A percentile compares a stretch with the other conserved stretches of the same genome.
phyloP scores from a whole-genome alignment of 225 moss, liverwort and hornwort genomes.

The Bryum argenteum region DNA sequence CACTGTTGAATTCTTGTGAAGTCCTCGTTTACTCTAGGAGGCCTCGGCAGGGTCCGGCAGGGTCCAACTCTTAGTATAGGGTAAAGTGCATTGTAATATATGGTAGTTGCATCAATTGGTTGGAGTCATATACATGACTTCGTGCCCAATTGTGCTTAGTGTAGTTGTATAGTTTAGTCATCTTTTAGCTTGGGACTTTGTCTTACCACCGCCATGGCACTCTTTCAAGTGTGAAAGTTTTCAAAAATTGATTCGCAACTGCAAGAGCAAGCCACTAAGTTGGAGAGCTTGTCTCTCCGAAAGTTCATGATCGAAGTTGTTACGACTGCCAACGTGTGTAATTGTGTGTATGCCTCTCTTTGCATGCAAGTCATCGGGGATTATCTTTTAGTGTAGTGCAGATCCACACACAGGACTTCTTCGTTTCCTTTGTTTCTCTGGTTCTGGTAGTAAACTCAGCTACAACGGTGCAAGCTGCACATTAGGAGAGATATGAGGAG shows the following conservation, averaged over 20 bases:
- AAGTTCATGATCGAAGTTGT: too few species aligned
- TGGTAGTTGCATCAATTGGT: constrained; percentile 7
- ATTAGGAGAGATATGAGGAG: too few species aligned
- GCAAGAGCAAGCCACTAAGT: background rate
- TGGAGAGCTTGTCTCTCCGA: background rate
- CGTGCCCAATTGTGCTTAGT: background rate
- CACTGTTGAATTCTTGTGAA: constrained; percentile 8
- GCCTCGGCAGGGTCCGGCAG: background rate
- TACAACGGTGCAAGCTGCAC: too few species aligned
- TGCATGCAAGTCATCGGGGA: too few species aligned
- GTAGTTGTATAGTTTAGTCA: constrained; percentile 8
- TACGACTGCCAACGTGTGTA: too few species aligned
- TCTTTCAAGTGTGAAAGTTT: background rate
- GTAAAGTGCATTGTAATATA: constrained; percentile 22
- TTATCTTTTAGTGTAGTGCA: too few species aligned
- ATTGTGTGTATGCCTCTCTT: too few species aligned
- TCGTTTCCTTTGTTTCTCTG: too few species aligned
- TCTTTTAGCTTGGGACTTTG: background rate
- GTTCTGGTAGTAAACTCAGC: too few species aligned
- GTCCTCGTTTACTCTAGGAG: background rate
- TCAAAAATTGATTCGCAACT: background rate
- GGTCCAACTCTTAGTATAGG: background rate
- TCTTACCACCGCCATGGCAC: constrained; percentile 2
- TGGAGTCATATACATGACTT: background rate
- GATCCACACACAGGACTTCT: too few species aligned